Base-by-base conservation (phyloP, 2,329 filamentous ascomycete species). In the Aurifilum marmelostoma region DNA sequence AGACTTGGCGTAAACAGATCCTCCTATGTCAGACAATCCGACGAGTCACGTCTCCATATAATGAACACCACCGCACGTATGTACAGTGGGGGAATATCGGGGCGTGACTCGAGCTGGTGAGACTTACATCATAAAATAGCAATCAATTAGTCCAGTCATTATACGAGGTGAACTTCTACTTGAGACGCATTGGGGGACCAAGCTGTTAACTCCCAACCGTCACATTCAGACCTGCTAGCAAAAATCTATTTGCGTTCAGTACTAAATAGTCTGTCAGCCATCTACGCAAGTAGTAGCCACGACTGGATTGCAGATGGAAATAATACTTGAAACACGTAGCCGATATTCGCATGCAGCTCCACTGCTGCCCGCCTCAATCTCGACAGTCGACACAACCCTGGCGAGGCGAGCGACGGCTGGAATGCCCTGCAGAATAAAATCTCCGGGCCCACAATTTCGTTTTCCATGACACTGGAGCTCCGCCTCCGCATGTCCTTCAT, bases 391-490 rank as follows among this genome's bases (percentile, higher is more conserved):
- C n/a, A 24, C 14, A 29, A 32, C 52, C 52, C 43, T 14, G 52
- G 8, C 27, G 52, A 29, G 27, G 52, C 52, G 24, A 29, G 52
- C 24, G 4, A 56, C 52, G 27, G 52, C 52, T 29, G 12, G n/a
- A 24, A 12, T 6, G 52, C 24, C 14, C 52, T 29, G 52, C 52
- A 56, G 56, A 27, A 59, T 18, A 11, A 62, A 43, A 27, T 37
- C 21, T 37, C 37, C 47, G 61, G 67, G 63, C 32, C 68, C 68
- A 65, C 68, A 27, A 24, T 43, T 52, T 64, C 61, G 67, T 68
- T 70, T 43, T 70, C 59, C 59, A 63, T 65, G 68, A 61, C 39
- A 70, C 68, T 43, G 5, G 41, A 65, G 50, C 34, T 18, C 63
- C 24, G 47, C 62, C 50, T 67, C 62, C 56, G 54, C 37, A 59